Base-by-base conservation (phyloP, 2,329 filamentous ascomycete genomes). In the Penicillium occitanis region DNA sequence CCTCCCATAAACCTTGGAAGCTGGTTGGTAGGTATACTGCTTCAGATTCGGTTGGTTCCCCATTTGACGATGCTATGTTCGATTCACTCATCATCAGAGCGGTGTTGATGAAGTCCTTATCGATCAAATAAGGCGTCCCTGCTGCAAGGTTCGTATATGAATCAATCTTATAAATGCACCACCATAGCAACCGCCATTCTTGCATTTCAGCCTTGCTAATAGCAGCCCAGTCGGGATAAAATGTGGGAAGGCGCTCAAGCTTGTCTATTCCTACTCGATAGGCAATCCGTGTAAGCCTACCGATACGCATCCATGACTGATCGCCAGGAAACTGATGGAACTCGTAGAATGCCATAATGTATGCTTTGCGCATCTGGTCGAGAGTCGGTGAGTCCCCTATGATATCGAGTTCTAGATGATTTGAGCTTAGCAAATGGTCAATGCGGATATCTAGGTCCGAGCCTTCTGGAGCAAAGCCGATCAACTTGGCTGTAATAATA, bases 401-500 rank as follows among this genome's bases (percentile, higher is more conserved):
- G 1, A 58, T 19, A 13, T 64, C 55, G 22, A 50, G 37, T 46
- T 64, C 53, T 11, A 64, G 19, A 44, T 59, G 37, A 28, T 46
- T 59, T 30, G 63, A 59, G 17, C 44, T 64, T 7, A 58, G 51
- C 40, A 64, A 50, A 30, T 37, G 25, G 17, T 64, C 55, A 6
- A 58, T 55, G 28, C 63, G 8, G 28, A 42, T 11, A 60, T 64
- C 63, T 8, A 64, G 4, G 19, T 25, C 51, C 10, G 50, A 33
- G 19, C 35, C 14, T 35, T 57, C 61, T 7, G 33, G 14, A 19
- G 61, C n/a, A 46, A 63, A 55, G 5, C 61, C 25, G 19, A 68
- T 68, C 11, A 77, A 68, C 55, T 74, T 74, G 33, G 73, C 70
- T 17, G 75, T 71, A 2, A 78, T 69, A 10, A 72, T 69, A 35